phyloP scores from a whole-genome alignment of 495 filamentous ascomycete genomes.

The Evansstolkia leycettana region DNA sequence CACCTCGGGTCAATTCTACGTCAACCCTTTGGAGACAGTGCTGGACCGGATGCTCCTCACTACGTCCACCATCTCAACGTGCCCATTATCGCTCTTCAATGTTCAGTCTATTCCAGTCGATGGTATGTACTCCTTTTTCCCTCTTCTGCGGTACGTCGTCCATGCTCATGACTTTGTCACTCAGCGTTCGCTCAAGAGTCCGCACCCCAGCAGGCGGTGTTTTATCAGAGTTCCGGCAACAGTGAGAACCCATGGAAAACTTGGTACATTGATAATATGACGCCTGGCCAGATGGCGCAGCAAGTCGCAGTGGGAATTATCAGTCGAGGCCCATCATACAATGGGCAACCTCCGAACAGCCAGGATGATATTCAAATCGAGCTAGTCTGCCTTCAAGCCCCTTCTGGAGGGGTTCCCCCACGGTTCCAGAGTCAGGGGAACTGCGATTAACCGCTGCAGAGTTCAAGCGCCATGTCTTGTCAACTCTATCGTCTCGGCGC shows the following conservation, averaged over 20 bases:
- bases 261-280: conserved; percentile 29
- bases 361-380: conserved; percentile 26
- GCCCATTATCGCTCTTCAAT: conserved; percentile 23
- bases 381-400: conserved; percentile 29
- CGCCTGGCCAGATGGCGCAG: conserved; percentile 19
- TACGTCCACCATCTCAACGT: conserved; percentile 14
- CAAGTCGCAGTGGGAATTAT: conserved; percentile 32
- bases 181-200: conserved; percentile 26
- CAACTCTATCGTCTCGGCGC: no score
- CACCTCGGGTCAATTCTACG: conserved; percentile 16
- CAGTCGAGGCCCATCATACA: conserved; percentile 23
- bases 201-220: conserved; percentile 14
- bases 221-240: conserved; percentile 19
- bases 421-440: no score
- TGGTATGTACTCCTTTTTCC: conserved; percentile 13
- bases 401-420: conserved; percentile 5
- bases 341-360: conserved; percentile 11
- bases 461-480: no score
- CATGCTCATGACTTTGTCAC: not conserved
- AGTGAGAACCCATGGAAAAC: conserved; percentile 25
- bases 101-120: conserved; percentile 24
- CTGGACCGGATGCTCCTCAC: conserved; percentile 17
- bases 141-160: not conserved
- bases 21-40: conserved; percentile 19
- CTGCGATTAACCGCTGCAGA: no score